A percentile compares a stretch with the other conserved stretches of the same genome.
phyloP scores from a whole-genome alignment of 106 monocot species.

The Posidonia australis region DNA sequence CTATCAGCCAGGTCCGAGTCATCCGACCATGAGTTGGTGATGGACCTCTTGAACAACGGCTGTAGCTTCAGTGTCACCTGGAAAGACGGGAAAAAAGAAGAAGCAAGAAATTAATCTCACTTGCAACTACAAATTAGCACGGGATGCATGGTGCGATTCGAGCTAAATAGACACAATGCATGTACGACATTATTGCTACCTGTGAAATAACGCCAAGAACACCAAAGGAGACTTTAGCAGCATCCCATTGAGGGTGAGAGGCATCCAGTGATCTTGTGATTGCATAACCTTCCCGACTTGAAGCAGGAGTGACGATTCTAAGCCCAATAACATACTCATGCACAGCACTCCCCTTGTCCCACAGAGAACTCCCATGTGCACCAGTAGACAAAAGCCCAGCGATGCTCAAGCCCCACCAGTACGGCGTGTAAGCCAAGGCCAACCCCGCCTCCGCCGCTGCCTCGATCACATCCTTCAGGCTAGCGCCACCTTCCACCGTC shows the following conservation, averaged over 20 bases:
- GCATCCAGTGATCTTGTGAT: neutral
- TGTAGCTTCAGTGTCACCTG: slow-evolving; percentile 5
- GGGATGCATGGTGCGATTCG: too few species aligned
- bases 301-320: slow-evolving; percentile 5
- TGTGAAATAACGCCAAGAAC: slow-evolving; percentile 15
- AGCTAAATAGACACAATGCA: too few species aligned
- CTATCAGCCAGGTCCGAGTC: neutral
- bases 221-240: slow-evolving; percentile 18
- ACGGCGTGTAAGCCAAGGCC: slow-evolving; percentile 9
- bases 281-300: neutral
- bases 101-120: neutral
- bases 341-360: slow-evolving; percentile 7
- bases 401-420: slow-evolving; percentile 14
- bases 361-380: slow-evolving; percentile 15
- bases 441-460: slow-evolving; percentile 12
- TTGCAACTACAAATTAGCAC: too few species aligned
- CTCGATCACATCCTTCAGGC: slow-evolving; percentile 4
- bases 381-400: slow-evolving; percentile 9
- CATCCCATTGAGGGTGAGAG: slow-evolving; percentile 1
- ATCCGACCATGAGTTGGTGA: neutral
- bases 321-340: slow-evolving; percentile 12
- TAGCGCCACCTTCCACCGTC: slow-evolving; percentile 5
- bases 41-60: slow-evolving; percentile 3
- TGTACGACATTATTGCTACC: neutral
- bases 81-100: neutral